Base-by-base conservation (phyloP, 805 yeast genomes). In the Starmerella sirachaensis region DNA sequence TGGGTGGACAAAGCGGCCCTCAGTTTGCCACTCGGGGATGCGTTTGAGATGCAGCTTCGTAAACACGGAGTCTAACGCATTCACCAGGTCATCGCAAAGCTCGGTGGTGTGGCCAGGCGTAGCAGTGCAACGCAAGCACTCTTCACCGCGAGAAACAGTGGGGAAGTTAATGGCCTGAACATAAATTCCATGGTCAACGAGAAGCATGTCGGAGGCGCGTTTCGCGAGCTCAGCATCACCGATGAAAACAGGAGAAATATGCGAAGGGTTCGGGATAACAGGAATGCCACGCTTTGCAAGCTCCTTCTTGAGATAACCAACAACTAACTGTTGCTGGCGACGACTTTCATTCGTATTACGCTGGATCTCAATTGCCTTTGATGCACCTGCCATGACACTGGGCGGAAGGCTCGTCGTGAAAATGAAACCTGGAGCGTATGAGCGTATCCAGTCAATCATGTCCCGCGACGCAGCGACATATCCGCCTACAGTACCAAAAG, bases 91-190 rank as follows among this genome's bases (percentile, higher is more conserved):
- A 57, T 85, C 83, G 37, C 88, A 70, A 34, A 83, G 67, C 40
- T 77, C 81, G 41, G 74, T 68, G 14, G 75, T 72, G 59, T 91
- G 99, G 38, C 95, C 96, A 25, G 99, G 99, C 29, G 98, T 86
- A 39, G 99, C 97, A n/a, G 99, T 91, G 56, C 91, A 76, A 64
- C 99, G 77, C 54, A 91, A 73, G 59, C 98, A 77, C 65, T 91
- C 99, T 48, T 85, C 78, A 43, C 98, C 98, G 50, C 80, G 76
- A 14, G 95, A 78, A 43, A 91, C 98, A 18, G 98, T 91, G 44
- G 99, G 99, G 75, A 79, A 91, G 66, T 91, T 91, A 60, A 91
- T 91, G 32, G 97, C 95, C 65, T 91, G 99, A 31, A 93, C 98
- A 56, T 91, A 91, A 58, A 91, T 86, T 48, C 72, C 70, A 63